These are phyloP conservation scores for Sutorius eximius DNA, from an alignment of 1,284 basidiomycete species.

Conservation along the genomic window DNA sequence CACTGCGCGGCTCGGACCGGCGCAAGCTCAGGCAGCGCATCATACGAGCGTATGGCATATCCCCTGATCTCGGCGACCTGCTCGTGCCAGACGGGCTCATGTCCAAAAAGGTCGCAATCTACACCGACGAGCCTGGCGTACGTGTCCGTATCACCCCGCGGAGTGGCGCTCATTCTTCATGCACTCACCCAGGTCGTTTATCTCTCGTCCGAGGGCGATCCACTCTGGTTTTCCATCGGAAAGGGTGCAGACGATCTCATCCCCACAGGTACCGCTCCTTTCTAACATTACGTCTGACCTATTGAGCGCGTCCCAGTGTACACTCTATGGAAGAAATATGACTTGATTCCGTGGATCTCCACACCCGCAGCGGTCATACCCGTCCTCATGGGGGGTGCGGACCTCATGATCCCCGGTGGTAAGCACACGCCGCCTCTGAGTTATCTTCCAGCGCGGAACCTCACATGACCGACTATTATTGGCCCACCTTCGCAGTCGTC, in stretches of 20 bases:
- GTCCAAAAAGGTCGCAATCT: conserved; percentile 63
- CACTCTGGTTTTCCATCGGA: conserved; percentile 80
- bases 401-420: conserved; percentile 82
- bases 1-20: conserved; percentile 67
- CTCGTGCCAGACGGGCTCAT: conserved; percentile 72
- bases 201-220: conserved; percentile 68
- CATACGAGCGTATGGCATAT: conserved; percentile 45
- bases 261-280: conserved; percentile 54
- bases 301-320: conserved; percentile 46
- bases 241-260: conserved; percentile 65
- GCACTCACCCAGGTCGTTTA: conserved; percentile 51
- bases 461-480: conserved; percentile 1
- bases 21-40: conserved; percentile 66
- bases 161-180: not conserved
- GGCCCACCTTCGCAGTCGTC: conserved; percentile 47
- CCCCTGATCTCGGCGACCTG: conserved; percentile 54
- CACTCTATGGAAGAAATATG: conserved; percentile 70
- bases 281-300: not conserved
- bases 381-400: conserved; percentile 66
- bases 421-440: conserved; percentile 25
- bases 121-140: conserved; percentile 63
- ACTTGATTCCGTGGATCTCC: conserved; percentile 62
- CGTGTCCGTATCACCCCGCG: conserved; percentile 24
- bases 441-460: not conserved
- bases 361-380: conserved; percentile 67